phyloP scores from a whole-genome alignment of 164 flowering plant genomes.

The grape (Vitis vinifera) region ASM3070453v1 NC_081806.1:502501-503000 shows the following conservation, averaged over 20 bases:
- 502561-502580: no score
- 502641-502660: no score
- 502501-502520: no score
- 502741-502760: no score
- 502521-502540: rapidly evolving
- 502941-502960: slow-evolving; percentile 27
- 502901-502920: slow-evolving; percentile 36
- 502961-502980: slow-evolving; percentile 31
- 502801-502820: slow-evolving; percentile 6
- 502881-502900: slow-evolving; percentile 27
- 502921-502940: slow-evolving; percentile 28
- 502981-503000: slow-evolving; percentile 29
- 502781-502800: slow-evolving; percentile 48
- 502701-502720: no score
- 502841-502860: slow-evolving; percentile 22
- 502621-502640: no score
- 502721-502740: no score
- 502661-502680: no score
- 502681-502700: no score
- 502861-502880: slow-evolving; percentile 33
- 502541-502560: no score
- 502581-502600: no score
- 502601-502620: no score
- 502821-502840: slow-evolving; percentile 37
- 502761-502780: slow-evolving; percentile 31